phyloP scores from a whole-genome alignment of 2,329 filamentous ascomycete species.

The Clarireedia paspali region DNA sequence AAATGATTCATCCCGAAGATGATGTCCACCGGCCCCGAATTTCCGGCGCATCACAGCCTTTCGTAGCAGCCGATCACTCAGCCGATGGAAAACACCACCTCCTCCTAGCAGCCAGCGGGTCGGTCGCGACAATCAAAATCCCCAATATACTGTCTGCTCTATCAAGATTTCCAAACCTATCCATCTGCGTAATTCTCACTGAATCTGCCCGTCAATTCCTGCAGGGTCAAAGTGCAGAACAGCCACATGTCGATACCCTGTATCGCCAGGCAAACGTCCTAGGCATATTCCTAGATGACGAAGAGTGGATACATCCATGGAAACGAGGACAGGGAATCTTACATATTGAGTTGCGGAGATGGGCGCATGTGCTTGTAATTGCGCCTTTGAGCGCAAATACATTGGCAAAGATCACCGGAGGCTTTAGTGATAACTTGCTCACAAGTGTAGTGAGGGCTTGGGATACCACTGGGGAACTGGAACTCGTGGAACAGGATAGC shows the following conservation, averaged over 20 bases:
- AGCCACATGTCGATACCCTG: conserved; percentile 59
- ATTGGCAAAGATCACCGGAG: conserved; percentile 74
- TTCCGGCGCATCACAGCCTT: conserved; percentile 12
- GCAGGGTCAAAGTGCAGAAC: conserved; percentile 65
- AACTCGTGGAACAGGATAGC: conserved; percentile 1
- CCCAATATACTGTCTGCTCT: conserved; percentile 58
- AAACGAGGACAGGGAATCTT: conserved; percentile 69
- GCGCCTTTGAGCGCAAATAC: conserved; percentile 79
- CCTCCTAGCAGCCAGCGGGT: conserved; percentile 59
- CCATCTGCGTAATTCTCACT: conserved; percentile 81
- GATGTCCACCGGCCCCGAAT: conserved; percentile 7
- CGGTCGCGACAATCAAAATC: conserved; percentile 85
- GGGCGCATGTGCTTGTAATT: conserved; percentile 75
- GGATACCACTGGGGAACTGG: conserved; percentile 50
- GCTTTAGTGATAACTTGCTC: conserved; percentile 71
- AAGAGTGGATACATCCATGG: conserved; percentile 80
- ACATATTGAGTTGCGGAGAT: conserved; percentile 80
- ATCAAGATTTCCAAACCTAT: conserved; percentile 45
- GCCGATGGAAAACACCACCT: conserved; percentile 50
- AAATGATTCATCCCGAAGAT: conserved; percentile 13
- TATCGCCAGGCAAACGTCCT: conserved; percentile 62
- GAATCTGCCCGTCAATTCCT: conserved; percentile 68
- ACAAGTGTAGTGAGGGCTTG: conserved; percentile 73
- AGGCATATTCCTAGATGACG: conserved; percentile 71
- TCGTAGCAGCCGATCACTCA: conserved; percentile 26